Evolutionary conservation across 73 alveolate species (phyloP), one percentile per base, ranked within the genome.

Genomic region (Loxodes magnus): DNA sequence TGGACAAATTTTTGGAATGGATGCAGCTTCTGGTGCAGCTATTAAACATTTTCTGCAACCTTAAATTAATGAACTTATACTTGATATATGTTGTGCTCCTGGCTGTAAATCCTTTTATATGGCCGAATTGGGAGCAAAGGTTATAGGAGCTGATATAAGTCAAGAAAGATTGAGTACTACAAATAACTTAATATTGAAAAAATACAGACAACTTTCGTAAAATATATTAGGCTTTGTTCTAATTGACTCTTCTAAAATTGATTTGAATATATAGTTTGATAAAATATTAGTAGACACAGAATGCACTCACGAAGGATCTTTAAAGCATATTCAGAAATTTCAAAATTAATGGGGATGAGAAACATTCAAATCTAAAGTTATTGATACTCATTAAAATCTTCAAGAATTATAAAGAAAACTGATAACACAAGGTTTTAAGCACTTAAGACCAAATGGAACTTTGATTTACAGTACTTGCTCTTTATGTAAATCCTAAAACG

Each of bases 11-110:
- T 64, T 52, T 64, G 77, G 77, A 0, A 64, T 64, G 4, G 77
- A 64, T 64, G 19, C 37, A 22, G 27, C 59, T 9, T 49, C 67
- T 38, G 69, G 69, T 3, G 56, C 58, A 4, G 68, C 56, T 4
- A 68, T 64, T 10, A 27, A 35, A 23, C 25, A 51, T 24, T 9
- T 50, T 5, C 33, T 46, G 23, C 43, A 46, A 3, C 35, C 48
- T 21, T 17, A 64, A 51, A 15, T 39, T 25, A 68, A 39, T 4
- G 27, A 20, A 22, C 39, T 39, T 23, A 16, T 64, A 30, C 39
- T 64, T 16, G 77, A 64, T 15, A 53, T 64, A 3, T 64, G 77
- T 53, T 64, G 77, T 54, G 69, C 70, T 6, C 77, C 77, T 24
- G 77, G 77, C 21, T 53, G 56, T 26, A 64, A 64, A 38, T 31